phyloP scores from a whole-genome alignment of 495 filamentous ascomycete species.

The Tetracladium setigerum region DNA sequence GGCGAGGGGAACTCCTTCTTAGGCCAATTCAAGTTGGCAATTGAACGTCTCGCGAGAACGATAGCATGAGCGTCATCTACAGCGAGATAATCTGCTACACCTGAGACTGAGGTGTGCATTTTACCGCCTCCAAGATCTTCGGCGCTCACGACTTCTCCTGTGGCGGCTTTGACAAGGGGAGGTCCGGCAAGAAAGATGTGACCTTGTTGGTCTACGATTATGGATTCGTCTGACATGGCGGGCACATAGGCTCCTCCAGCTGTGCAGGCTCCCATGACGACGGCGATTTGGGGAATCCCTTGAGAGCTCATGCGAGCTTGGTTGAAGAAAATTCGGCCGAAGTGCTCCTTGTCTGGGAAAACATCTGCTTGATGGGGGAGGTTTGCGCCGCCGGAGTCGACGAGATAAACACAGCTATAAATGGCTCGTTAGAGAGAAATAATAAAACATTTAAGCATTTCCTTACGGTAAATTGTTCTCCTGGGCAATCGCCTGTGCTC shows the following conservation, averaged over 20 bases:
- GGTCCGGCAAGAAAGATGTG: slow-evolving; percentile 96
- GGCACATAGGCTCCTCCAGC: slow-evolving; percentile 95
- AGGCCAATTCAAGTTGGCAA: slow-evolving; percentile 86
- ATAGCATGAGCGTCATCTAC: slow-evolving; percentile 92
- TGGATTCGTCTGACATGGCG: slow-evolving; percentile 93
- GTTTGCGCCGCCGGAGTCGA: slow-evolving; percentile 94
- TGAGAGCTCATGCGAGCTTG: slow-evolving; percentile 85
- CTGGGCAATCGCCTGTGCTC: slow-evolving; percentile 84
- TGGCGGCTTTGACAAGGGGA: slow-evolving; percentile 92
- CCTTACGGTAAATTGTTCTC: slow-evolving; percentile 66
- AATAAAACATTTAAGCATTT: background rate
- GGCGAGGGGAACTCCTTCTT: slow-evolving; percentile 19
- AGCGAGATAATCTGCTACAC: slow-evolving; percentile 95
- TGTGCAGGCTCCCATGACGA: slow-evolving; percentile 97
- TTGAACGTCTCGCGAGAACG: slow-evolving; percentile 73
- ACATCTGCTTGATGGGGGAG: slow-evolving; percentile 94
- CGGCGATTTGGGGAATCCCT: slow-evolving; percentile 87
- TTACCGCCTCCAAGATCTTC: slow-evolving; percentile 93
- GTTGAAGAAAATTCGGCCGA: slow-evolving; percentile 97
- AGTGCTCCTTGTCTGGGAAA: slow-evolving; percentile 92
- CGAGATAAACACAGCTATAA: slow-evolving; percentile 78
- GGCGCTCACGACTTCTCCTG: slow-evolving; percentile 85
- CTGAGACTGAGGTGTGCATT: slow-evolving; percentile 82
- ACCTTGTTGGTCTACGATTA: slow-evolving; percentile 91
- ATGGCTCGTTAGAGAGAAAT: background rate